Evolutionary conservation across 2,329 filamentous ascomycete species (phyloP).

Genomic region (Paraphaeosphaeria minitans): DNA sequence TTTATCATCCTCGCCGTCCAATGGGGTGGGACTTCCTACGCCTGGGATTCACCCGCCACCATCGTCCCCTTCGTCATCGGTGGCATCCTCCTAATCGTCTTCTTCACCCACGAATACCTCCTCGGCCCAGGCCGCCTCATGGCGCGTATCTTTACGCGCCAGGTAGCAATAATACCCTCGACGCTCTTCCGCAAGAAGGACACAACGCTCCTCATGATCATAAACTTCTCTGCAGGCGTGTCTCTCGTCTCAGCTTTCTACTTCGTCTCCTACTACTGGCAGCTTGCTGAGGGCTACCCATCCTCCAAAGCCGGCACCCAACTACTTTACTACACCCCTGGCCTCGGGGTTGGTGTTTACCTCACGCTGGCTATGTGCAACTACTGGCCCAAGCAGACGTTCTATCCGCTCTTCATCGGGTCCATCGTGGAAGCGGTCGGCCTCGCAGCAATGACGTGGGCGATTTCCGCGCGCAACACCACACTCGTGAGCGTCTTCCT

Average conservation of each 20-base stretch:
- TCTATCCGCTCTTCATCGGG: constrained; percentile 58
- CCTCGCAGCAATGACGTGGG: constrained; percentile 63
- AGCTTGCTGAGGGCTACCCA: constrained; percentile 61
- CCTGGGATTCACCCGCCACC: constrained; percentile 61
- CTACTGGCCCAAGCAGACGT: constrained; percentile 65
- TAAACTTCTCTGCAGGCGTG: constrained; percentile 66
- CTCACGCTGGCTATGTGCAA: constrained; percentile 65
- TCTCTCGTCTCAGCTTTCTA: constrained; percentile 64
- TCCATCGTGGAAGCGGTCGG: constrained; percentile 61
- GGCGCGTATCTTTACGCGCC: constrained; percentile 56
- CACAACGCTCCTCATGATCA: constrained; percentile 64
- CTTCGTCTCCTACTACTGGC: constrained; percentile 72
- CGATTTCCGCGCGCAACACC: constrained; percentile 56
- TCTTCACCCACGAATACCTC: constrained; percentile 59
- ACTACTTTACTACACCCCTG: constrained; percentile 68
- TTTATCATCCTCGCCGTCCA: constrained; percentile 45
- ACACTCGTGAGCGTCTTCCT: constrained; percentile 68
- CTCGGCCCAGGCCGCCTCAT: constrained; percentile 58
- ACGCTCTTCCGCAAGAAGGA: constrained; percentile 62
- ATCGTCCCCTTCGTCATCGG: constrained; percentile 62
- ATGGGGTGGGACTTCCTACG: constrained; percentile 65
- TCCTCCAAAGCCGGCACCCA: constrained; percentile 53
- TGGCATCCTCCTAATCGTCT: constrained; percentile 51
- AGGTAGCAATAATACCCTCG: constrained; percentile 69
- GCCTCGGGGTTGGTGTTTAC: constrained; percentile 65